Conservation (phyloP, 164 flowering plant species). For the Taxillus chinensis region DNA sequence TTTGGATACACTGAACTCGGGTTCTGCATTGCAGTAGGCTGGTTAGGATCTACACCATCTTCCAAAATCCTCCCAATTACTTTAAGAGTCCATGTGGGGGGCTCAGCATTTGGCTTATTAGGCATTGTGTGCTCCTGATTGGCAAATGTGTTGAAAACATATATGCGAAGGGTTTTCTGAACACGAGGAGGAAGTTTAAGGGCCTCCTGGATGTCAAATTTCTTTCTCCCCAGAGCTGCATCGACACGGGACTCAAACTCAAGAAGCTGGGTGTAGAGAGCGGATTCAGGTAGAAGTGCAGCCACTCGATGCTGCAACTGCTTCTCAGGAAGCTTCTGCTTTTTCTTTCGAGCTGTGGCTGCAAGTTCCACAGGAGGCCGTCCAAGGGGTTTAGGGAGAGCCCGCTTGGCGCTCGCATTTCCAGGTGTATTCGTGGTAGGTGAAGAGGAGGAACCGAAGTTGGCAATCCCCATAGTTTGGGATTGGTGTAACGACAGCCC, state of each 20-base stretch:
- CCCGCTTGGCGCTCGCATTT: slow-evolving; percentile 12
- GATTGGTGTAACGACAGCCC: slow-evolving; percentile 30
- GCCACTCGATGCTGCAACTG: slow-evolving; percentile 34
- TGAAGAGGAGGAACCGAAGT: slow-evolving; percentile 26
- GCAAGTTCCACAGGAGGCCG: slow-evolving; percentile 32
- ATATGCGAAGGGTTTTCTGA: slow-evolving; percentile 36
- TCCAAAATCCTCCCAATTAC: slow-evolving; percentile 40
- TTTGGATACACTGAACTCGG: slow-evolving; percentile 29
- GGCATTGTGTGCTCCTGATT: slow-evolving; percentile 32
- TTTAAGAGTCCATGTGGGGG: slow-evolving; percentile 48
- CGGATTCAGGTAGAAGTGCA: slow-evolving; percentile 38
- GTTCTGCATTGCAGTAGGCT: slow-evolving; percentile 28
- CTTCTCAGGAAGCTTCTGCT: slow-evolving; percentile 38
- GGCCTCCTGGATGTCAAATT: slow-evolving; percentile 40
- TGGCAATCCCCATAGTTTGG: slow-evolving; percentile 26
- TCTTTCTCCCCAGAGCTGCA: slow-evolving; percentile 33
- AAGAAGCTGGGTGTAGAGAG: slow-evolving; percentile 39
- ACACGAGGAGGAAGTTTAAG: slow-evolving; percentile 33
- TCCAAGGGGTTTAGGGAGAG: slow-evolving; percentile 21
- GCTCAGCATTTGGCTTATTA: slow-evolving; percentile 29
- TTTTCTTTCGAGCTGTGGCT: slow-evolving; percentile 34
- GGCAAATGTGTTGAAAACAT: slow-evolving; percentile 40
- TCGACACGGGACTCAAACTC: slow-evolving; percentile 42
- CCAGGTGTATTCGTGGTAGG: slow-evolving; percentile 28
- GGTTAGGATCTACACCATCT: slow-evolving; percentile 42